Evolutionary conservation across 805 yeast genomes (phyloP), one percentile per base, ranked within the genome.

Genomic region (Pichia occidentalis): DNA sequence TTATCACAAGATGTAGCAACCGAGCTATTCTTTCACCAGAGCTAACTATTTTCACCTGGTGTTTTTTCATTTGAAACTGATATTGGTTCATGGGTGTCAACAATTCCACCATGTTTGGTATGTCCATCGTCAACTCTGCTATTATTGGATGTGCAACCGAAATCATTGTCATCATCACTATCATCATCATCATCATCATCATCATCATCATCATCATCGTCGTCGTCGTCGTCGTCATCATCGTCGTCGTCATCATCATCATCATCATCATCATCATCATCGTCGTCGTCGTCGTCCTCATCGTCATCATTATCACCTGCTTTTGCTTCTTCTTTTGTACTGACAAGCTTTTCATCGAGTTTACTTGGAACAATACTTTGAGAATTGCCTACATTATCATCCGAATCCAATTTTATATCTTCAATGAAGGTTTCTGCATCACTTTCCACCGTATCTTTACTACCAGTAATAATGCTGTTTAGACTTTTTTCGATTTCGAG

Each of bases 401-500:
- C 13, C 10, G 8, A 10, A 37, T 7, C 13, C 29, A 24, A 23
- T 36, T 20, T 36, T 12, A 24, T 30, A 19, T 40, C 34, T 7
- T 46, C 55, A 11, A 44, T 39, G 22, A 49, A 42, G 3, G 53
- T 50, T 32, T 53, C 58, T 2, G 56, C 36, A 37, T 51, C 57
- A 38, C 57, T 53, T 34, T 41, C 49, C 6, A 24, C 9, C 10
- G 26, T 23, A 21, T 37, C 32, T 3, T 22, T 46, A 20, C 28
- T 32, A 9, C 19, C 31, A 1, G 39, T 31, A 2, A 30, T 24
- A 14, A 33, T 38, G 24, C 31, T 31, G 24, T 38, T 38, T 18
- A 38, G 24, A 6, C 22, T 34, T n/a, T 28, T 39, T 29, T 33
- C 36, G 11, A 36, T 8, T 8, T 24, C 34, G 28, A 37, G 13